Percentiles rank a stretch among this genome's conserved stretches.
Conservation (phyloP, 2,329 filamentous ascomycete species). For the Arthrobotrys sphaeroides region DNA sequence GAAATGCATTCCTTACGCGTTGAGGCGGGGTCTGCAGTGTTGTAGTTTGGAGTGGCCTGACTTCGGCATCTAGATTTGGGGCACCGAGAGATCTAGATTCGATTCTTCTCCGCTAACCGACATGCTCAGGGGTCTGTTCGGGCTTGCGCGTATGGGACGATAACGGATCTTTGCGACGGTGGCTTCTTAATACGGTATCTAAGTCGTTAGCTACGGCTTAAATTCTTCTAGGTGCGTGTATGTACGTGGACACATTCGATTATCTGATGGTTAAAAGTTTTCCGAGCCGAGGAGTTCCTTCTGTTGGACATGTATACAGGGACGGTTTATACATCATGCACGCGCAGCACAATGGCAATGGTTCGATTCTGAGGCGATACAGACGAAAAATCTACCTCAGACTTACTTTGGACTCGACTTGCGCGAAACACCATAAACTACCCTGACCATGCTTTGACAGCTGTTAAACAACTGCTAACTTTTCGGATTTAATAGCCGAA, state of each 20-base stretch:
- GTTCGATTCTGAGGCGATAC: conserved; percentile 6
- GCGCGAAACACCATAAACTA: not conserved
- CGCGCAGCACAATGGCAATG: not conserved
- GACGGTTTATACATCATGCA: conserved; percentile 1
- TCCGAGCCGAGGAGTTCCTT: conserved; percentile 6
- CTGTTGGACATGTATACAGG: not conserved
- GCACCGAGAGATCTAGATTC: conserved; percentile 18
- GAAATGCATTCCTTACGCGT: not conserved
- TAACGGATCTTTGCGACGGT: conserved; percentile 12
- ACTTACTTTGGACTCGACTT: not conserved
- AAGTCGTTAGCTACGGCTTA: not conserved
- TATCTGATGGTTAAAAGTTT: not conserved
- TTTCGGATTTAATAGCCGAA: conserved; percentile 52
- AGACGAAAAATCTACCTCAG: not conserved
- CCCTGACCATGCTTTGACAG: conserved; percentile 38
- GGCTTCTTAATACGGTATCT: no score
- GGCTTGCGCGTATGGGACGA: not conserved
- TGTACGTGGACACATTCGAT: no score
- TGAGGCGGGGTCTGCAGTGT: conserved; percentile 1
- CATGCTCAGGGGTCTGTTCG: not conserved
- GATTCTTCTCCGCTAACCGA: not conserved
- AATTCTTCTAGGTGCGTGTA: conserved; percentile 12
- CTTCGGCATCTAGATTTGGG: conserved; percentile 8
- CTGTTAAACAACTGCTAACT: conserved; percentile 31
- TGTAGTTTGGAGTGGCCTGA: conserved; percentile 13